A percentile compares a stretch with the other conserved stretches of the same genome.
These are phyloP conservation scores for Phytopythium delawarense DNA, from an alignment of 352 stramenopile genomes.

Conservation along the genomic window DNA sequence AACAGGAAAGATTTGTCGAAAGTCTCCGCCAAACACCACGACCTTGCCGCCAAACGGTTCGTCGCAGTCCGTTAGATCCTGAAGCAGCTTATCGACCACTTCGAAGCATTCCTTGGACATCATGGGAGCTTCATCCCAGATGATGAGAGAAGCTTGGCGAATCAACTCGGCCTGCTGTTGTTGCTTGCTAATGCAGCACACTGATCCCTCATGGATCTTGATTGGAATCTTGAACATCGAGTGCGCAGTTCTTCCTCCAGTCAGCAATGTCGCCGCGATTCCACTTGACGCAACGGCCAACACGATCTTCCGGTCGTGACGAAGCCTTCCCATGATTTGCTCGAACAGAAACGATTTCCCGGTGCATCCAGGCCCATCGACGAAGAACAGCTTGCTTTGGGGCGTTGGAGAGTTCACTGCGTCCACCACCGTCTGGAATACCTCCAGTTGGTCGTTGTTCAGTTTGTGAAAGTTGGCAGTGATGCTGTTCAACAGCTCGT, in stretches of 20 bases:
- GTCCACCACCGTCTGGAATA: conserved; percentile 15
- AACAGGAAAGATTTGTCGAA: conserved; percentile 22
- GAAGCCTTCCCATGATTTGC: conserved; percentile 19
- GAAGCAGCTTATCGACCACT: conserved; percentile 17
- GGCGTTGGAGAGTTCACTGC: background rate
- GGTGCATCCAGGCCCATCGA: conserved; percentile 27
- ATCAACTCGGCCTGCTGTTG: conserved; percentile 10
- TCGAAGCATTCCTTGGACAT: conserved; percentile 16
- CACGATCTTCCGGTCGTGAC: conserved; percentile 13
- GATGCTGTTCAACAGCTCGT: conserved; percentile 5
- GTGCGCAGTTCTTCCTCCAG: conserved; percentile 25
- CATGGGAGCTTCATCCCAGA: conserved; percentile 14
- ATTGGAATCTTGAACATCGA: conserved; percentile 30
- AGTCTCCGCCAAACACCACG: conserved; percentile 18
- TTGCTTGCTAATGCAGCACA: conserved; percentile 21
- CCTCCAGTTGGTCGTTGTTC: conserved; percentile 7
- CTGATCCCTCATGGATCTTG: conserved; percentile 8
- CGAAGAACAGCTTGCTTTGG: conserved; percentile 20
- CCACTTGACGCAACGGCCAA: conserved; percentile 27
- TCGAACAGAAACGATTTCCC: conserved; percentile 28
- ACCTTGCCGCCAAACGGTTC: conserved; percentile 25
- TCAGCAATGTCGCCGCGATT: conserved; percentile 25
- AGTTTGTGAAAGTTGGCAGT: background rate
- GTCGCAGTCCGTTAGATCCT: conserved; percentile 8
- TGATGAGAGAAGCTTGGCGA: conserved; percentile 4